A percentile compares a stretch with the other conserved stretches of the same genome.
Conservation (phyloP, 495 filamentous ascomycete genomes). For the Massariosphaeria phaeospora region DNA sequence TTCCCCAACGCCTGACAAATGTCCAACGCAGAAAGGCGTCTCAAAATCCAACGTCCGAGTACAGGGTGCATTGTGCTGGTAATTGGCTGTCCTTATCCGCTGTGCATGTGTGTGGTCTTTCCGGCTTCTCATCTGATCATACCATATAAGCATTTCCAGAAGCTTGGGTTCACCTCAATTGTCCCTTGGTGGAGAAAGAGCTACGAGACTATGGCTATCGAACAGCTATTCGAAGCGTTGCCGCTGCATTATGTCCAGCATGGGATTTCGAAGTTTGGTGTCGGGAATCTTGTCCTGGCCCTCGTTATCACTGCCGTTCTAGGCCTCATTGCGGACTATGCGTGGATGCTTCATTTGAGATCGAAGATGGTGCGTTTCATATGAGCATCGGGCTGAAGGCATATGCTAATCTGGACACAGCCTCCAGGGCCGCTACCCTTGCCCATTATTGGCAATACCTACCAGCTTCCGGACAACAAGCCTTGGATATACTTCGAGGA, state of each 20-base stretch:
- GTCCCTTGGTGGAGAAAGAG: not conserved
- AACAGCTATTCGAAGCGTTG: conserved; percentile 24
- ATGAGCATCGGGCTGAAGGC: not conserved
- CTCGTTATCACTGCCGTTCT: conserved; percentile 13
- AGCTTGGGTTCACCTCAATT: conserved; percentile 17
- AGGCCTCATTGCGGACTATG: conserved; percentile 27
- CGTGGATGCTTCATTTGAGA: conserved; percentile 30
- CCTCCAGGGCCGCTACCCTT: conserved; percentile 52
- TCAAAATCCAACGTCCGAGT: not conserved
- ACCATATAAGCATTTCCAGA: conserved; percentile 5
- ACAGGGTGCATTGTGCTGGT: not conserved
- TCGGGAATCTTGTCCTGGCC: conserved; percentile 2
- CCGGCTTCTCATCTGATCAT: not conserved
- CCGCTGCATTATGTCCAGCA: conserved; percentile 28
- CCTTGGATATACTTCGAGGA: conserved; percentile 63
- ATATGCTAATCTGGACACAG: conserved; percentile 33
- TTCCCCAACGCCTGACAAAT: conserved; percentile 9
- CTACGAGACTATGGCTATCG: conserved; percentile 22
- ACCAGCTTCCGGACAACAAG: conserved; percentile 54
- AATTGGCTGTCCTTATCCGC: not conserved
- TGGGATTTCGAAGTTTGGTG: conserved; percentile 26
- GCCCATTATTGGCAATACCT: conserved; percentile 53
- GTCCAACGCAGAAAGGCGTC: not conserved
- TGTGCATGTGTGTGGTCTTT: not conserved
- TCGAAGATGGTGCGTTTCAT: conserved; percentile 30